phyloP scores from a whole-genome alignment of 2,329 filamentous ascomycete genomes.

The Trichoderma sp. region DNA sequence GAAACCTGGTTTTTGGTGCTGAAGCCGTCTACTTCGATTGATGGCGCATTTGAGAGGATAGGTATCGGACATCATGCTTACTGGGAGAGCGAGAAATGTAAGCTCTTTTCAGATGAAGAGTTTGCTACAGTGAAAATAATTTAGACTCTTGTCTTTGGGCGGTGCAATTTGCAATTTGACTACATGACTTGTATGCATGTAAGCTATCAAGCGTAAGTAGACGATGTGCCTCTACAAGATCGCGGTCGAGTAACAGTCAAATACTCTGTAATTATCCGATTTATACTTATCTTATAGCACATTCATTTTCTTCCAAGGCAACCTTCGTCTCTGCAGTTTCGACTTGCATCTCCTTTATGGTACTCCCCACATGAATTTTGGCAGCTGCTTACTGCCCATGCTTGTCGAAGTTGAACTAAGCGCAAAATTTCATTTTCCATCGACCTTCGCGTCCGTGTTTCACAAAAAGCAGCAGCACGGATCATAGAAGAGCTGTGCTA shows the following conservation, averaged over 20 bases:
- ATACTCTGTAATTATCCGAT: no score
- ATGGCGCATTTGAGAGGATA: not conserved
- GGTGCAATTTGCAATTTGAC: not conserved
- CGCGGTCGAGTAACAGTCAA: not conserved
- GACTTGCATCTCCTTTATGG: no score
- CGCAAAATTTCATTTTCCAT: no score
- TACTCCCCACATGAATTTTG: no score
- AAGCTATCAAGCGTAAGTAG: not conserved
- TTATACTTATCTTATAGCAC: no score
- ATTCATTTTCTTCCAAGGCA: not conserved
- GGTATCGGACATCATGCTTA: not conserved
- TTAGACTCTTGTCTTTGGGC: not conserved
- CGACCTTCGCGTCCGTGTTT: not conserved
- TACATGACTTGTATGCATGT: not conserved
- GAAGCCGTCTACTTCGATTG: not conserved
- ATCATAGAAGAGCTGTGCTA: not conserved
- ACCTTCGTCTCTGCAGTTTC: no score
- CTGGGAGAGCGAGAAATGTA: not conserved
- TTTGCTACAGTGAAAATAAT: not conserved
- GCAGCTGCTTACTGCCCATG: no score
- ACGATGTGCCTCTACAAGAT: not conserved
- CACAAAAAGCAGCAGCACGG: not conserved
- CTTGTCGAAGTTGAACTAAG: not conserved
- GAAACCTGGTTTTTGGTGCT: not conserved
- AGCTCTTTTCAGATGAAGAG: not conserved